A percentile compares a stretch with the other conserved stretches of the same genome.
Conservation (phyloP, 768 basidiomycete genomes). For the Tricholoma matsutake region DNA sequence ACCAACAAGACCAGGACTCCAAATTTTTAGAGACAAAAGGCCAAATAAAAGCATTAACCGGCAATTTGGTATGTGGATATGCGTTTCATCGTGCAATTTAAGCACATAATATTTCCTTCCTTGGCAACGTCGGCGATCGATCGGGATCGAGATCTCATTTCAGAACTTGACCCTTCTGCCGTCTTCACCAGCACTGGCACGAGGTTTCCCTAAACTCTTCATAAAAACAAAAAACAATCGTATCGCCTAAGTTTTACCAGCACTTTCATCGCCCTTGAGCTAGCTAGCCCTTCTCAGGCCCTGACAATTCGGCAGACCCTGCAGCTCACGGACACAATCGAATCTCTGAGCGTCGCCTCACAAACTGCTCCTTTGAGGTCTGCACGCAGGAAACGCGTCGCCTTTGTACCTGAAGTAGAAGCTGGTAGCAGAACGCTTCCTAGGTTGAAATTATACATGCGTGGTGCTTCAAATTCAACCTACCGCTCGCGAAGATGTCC, state of each 20-base stretch:
- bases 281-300: not conserved
- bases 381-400: not conserved
- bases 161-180: not conserved
- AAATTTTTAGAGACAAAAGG: no score
- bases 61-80: not conserved
- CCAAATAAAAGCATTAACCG: no score
- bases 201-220: not conserved
- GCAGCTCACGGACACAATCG: conserved; percentile 1
- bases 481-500: not conserved
- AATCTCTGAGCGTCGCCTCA: not conserved
- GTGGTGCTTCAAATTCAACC: not conserved
- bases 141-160: not conserved
- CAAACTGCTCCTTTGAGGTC: not conserved
- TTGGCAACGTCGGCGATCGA: not conserved
- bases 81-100: not conserved
- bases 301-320: not conserved
- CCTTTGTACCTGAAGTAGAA: not conserved
- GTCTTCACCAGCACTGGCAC: not conserved
- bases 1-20: no score
- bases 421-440: not conserved
- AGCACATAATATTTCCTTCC: not conserved
- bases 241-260: not conserved
- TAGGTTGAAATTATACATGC: not conserved
- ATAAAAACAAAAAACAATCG: conserved; percentile 7
- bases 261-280: no score